Base-by-base conservation (phyloP, 2,329 filamentous ascomycete genomes). In the Balansia obtecta region DNA sequence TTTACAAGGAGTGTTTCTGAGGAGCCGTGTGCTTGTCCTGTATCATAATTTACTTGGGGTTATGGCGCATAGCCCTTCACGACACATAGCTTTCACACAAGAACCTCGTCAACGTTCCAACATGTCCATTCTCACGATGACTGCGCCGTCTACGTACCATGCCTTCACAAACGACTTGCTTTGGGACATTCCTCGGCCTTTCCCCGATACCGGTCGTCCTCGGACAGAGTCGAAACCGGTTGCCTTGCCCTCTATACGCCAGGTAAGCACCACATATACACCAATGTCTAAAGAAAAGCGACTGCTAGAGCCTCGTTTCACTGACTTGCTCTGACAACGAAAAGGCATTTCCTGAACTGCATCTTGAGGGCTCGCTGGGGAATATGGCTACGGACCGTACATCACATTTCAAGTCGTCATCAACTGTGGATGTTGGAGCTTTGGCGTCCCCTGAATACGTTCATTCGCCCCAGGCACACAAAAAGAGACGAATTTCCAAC, bases 111-210 rank as follows among this genome's bases (percentile, higher is more conserved):
- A 56, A 58, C 52, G 56, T 55, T 53, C 60, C 61, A 74, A 69
- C 41, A 76, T 76, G 73, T 73, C 73, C 60, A 71, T 70, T 60
- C 65, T 76, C 57, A 67, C 71, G 54, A 75, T 74, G 64, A 61
- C 71, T 53, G 63, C 68, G 48, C 65, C 71, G 13, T 62, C 68
- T 48, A 62, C 68, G 38, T 67, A 71, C 53, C 60, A 67, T 47
- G 62, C 63, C 34, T 74, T 72, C 57, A 63, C 63, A 54, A 63
- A 63, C 48, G 66, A 70, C 33, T 64, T 64, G 34, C 57, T 62
- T 16, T 74, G 69, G 71, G 66, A 69, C 48, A 59, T 65, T 33
- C 52, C 59, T 53, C 61, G 66, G 48, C 58, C 62, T 4, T 49
- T 43, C 16, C 52, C 64, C 33, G 68, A 69, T 32, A 65, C 63